Conservation (phyloP, 345 rosid genomes). For the Crucihimalaya himalaica region DNA sequence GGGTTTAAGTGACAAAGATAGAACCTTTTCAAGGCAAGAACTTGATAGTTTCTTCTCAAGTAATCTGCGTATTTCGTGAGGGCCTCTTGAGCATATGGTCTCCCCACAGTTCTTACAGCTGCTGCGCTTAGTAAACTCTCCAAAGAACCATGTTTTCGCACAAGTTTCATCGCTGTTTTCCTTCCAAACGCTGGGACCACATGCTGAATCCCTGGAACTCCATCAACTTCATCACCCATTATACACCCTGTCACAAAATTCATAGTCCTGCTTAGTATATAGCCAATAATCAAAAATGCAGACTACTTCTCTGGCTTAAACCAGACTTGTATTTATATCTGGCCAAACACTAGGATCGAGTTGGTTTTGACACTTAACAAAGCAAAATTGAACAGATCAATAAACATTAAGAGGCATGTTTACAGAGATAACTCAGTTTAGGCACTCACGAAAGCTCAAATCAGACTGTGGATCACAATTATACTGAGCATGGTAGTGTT, state of each 20-base stretch:
- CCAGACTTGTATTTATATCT: not conserved
- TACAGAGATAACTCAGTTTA: not conserved
- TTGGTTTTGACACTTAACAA: not conserved
- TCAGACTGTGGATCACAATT: conserved; percentile 79
- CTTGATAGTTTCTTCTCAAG: conserved; percentile 84
- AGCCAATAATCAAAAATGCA: not conserved
- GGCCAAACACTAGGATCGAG: not conserved
- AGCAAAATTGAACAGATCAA: not conserved
- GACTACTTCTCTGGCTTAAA: not conserved
- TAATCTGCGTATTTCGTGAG: conserved; percentile 76
- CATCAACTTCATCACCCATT: conserved; percentile 91
- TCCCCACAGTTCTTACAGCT: conserved; percentile 84
- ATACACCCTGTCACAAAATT: conserved; percentile 61
- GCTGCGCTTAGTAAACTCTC: conserved; percentile 83
- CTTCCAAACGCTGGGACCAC: conserved; percentile 85
- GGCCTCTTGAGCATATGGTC: conserved; percentile 81
- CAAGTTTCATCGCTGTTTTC: conserved; percentile 79
- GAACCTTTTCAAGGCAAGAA: conserved; percentile 81
- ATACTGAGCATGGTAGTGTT: conserved; percentile 78
- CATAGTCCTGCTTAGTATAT: not conserved
- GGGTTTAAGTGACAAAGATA: not conserved
- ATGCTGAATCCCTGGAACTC: conserved; percentile 85
- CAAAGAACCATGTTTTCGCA: conserved; percentile 81
- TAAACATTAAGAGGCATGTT: not conserved
- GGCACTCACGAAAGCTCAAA: conserved; percentile 78